Base-by-base conservation (phyloP, 805 yeast genomes). In the Kluyveromyces lactis region DNA sequence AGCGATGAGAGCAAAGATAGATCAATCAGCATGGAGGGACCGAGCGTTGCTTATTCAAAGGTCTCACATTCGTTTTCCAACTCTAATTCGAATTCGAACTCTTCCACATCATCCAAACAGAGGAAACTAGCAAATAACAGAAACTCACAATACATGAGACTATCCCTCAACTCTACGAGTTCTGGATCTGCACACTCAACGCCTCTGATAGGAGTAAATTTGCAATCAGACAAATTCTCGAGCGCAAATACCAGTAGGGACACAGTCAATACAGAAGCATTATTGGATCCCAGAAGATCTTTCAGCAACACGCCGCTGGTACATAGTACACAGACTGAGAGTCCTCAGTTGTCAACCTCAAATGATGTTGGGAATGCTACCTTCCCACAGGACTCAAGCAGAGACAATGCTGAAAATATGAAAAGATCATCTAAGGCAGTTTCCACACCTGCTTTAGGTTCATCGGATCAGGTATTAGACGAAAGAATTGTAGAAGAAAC, bases 381-480 rank as follows among this genome's bases (percentile, higher is more conserved):
- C 7, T 5, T n/a, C 6, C 18, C 21, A 7, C 28, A 29, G 28
- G 16, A 12, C 19, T 23, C 9, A 21, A 3, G 16, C 24, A 28
- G 9, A 4, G 17, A 16, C 6, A 18, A 30, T 19, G 18, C 35
- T 2, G 27, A 33, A 4, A 36, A 37, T n/a, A 27, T 16, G 15
- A 33, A 42, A 13, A 33, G 42, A 19, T 38, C 36, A 18, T 38
- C 42, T 34, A 31, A 31, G 31, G 39, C 42, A 7, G 23, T 39
- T 24, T 39, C 45, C 5, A 36, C 42, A 16, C 39, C 45, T 15
- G n/a, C 26, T 9, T 33, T 31, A 15, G 11, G 7, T 27, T 27
- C 30, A 7, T 21, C 16, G 3, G 29, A 31, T 15, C 10, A 19
- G 2, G 17, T 13, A 8, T 5, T 32, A 12, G 36, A 42, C 18